Evolutionary conservation across 2,329 filamentous ascomycete genomes (phyloP).

Genomic region (Myriosclerotinia curreyana): DNA sequence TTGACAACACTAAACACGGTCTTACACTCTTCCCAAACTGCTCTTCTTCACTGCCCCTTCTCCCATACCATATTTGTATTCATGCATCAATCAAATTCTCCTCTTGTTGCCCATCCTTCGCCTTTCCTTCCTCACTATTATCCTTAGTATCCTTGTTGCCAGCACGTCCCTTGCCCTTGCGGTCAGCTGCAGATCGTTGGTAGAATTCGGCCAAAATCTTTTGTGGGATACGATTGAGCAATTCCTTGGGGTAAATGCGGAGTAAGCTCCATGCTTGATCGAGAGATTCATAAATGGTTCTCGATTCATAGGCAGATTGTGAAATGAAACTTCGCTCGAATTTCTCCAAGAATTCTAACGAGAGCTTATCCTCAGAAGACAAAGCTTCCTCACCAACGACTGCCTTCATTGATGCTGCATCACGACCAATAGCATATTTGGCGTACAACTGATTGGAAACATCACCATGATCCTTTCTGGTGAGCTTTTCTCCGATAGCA

Average conservation of each 20-base stretch:
- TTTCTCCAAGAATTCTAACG: conserved; percentile 96
- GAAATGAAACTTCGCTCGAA: conserved; percentile 94
- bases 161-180: conserved; percentile 61
- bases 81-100: conserved; percentile 62
- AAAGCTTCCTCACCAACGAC: conserved; percentile 98
- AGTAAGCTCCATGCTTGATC: conserved; percentile 96
- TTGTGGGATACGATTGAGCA: conserved; percentile 90
- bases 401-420: conserved; percentile 98
- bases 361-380: conserved; percentile 94
- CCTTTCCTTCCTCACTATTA: conserved; percentile 38
- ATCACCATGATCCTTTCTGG: conserved; percentile 93
- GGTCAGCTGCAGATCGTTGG: conserved; percentile 61
- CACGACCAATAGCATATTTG: conserved; percentile 98
- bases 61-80: conserved; percentile 23
- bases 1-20: conserved; percentile 23
- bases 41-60: conserved; percentile 2
- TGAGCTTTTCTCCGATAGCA: conserved; percentile 96
- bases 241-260: conserved; percentile 95
- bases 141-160: conserved; percentile 43
- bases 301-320: conserved; percentile 88
- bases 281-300: conserved; percentile 87
- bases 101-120: conserved; percentile 48
- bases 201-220: conserved; percentile 83
- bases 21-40: conserved; percentile 15
- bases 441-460: conserved; percentile 99